Conservation (phyloP, 2,329 filamentous ascomycete species). For the Botrytis cinerea region DNA sequence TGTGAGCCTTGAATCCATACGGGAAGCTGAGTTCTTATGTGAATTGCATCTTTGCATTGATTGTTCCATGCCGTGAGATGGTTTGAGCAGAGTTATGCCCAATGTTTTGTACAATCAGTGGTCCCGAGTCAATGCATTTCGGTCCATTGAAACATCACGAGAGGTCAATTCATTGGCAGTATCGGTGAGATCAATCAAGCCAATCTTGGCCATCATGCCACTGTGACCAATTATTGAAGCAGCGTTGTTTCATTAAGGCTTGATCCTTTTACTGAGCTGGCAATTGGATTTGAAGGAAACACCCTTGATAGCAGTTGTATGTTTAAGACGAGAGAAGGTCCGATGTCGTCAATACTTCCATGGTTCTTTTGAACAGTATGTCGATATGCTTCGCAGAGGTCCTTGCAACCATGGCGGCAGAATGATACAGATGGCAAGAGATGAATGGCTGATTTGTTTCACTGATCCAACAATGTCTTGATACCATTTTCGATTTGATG, state of each 20-base stretch:
- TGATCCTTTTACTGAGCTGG: background rate
- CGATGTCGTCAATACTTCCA: background rate
- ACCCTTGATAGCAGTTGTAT: background rate
- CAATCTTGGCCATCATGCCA: conserved; percentile 7
- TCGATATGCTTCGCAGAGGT: background rate
- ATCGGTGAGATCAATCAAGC: conserved; percentile 6
- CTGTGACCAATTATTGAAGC: conserved; percentile 12
- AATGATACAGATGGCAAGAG: background rate
- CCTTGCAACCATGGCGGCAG: background rate
- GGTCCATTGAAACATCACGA: conserved; percentile 3
- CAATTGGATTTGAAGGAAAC: conserved; percentile 2
- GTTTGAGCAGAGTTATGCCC: conserved; percentile 16
- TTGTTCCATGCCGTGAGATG: background rate
- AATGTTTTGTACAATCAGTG: background rate
- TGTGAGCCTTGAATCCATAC: background rate
- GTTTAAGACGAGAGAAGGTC: background rate
- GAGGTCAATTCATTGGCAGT: conserved; percentile 9
- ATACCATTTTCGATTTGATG: background rate
- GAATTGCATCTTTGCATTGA: background rate
- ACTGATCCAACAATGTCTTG: background rate
- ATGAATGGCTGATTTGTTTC: background rate
- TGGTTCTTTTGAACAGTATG: background rate
- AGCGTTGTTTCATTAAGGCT: background rate
- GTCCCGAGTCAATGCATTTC: conserved; percentile 13
- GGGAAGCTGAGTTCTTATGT: background rate